Conservation (phyloP, 2,329 filamentous ascomycete genomes). For the Aureobasidium sp. region DNA sequence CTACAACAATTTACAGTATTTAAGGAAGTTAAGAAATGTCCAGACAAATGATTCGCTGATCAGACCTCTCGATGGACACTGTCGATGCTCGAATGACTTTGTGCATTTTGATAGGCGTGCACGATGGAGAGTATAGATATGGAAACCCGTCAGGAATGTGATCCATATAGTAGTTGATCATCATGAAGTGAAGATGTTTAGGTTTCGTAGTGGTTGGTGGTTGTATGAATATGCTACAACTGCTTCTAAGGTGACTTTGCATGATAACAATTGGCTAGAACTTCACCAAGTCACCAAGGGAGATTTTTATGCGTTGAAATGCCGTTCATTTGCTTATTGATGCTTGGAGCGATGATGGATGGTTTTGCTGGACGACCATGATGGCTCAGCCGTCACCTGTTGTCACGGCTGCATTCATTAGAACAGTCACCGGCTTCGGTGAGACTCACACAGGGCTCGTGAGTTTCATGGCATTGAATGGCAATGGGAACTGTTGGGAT, state of each 20-base stretch:
- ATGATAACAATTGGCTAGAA: not conserved
- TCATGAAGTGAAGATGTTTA: no score
- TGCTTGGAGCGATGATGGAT: not conserved
- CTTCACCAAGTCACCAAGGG: not conserved
- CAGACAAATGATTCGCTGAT: not conserved
- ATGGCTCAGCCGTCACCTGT: not conserved
- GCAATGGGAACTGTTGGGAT: constrained; percentile 12
- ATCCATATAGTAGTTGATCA: no score
- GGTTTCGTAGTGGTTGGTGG: no score
- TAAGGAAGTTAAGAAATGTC: not conserved
- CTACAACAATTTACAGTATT: not conserved
- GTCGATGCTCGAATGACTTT: not conserved
- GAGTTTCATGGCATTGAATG: constrained; percentile 1
- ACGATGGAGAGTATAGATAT: no score
- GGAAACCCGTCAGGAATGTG: no score
- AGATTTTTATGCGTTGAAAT: not conserved
- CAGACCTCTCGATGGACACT: not conserved
- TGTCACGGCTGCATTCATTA: not conserved
- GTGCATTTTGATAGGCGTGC: not conserved
- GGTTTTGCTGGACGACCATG: not conserved
- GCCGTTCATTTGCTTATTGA: not conserved
- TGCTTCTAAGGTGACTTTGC: no score
- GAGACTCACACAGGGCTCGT: not conserved
- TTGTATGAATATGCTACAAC: no score
- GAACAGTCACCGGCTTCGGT: constrained; percentile 2